Conservation (phyloP, 345 rosid species). For the Abelmoschus esculentus region DNA sequence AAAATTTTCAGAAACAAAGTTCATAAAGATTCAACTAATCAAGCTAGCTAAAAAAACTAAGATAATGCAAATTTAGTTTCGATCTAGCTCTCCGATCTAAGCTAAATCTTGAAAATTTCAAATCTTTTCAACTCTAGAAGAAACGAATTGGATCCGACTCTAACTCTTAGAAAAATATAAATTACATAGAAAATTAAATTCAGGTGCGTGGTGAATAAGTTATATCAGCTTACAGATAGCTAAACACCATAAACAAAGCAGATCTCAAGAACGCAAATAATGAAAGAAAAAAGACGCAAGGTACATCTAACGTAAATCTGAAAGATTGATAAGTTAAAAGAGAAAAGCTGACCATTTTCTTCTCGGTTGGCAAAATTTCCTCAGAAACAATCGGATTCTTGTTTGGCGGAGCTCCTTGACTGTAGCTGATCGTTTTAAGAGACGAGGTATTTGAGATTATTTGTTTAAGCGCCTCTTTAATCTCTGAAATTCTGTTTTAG, state of each 20-base stretch:
- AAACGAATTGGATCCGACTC: conserved; percentile 5
- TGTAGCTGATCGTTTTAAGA: neutral
- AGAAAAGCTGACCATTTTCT: conserved; percentile 5
- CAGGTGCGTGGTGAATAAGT: neutral
- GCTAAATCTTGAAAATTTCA: too few species aligned
- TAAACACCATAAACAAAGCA: neutral
- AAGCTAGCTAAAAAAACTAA: neutral
- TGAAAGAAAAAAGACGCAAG: neutral
- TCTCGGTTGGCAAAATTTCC: neutral
- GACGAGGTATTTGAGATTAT: neutral
- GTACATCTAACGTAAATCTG: neutral
- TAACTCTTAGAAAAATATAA: neutral
- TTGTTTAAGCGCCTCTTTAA: neutral
- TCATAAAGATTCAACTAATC: neutral
- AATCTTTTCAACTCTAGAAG: neutral
- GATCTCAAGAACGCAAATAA: neutral
- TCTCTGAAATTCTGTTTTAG: neutral
- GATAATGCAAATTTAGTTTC: neutral
- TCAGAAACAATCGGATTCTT: neutral
- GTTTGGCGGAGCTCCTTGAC: neutral
- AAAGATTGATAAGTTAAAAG: neutral
- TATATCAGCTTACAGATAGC: neutral
- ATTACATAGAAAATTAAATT: neutral
- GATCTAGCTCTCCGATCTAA: too few species aligned
- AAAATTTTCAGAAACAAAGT: neutral